phyloP scores from a whole-genome alignment of 2,329 filamentous ascomycete genomes.

The Grosmannia penicillata region DNA sequence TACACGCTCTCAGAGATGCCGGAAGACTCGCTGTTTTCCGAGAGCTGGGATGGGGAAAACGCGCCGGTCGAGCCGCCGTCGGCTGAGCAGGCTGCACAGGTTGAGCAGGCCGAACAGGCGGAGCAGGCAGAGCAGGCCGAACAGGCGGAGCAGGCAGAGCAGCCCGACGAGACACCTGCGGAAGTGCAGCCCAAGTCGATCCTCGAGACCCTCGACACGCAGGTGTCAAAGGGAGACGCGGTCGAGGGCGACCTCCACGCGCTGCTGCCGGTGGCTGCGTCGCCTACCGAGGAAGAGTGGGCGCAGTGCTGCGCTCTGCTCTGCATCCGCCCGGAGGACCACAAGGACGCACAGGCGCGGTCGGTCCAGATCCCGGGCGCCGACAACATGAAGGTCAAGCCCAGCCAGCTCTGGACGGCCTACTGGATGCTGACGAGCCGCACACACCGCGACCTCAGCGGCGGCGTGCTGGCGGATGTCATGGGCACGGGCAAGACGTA shows the following conservation, averaged over 20 bases:
- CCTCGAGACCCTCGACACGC: constrained; percentile 11
- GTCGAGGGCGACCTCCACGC: constrained; percentile 12
- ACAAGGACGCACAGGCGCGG: constrained; percentile 8
- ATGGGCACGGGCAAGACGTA: constrained; percentile 13
- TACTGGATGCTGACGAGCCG: constrained; percentile 13
- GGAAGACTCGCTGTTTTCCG: too few species aligned
- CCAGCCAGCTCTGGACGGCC: constrained; percentile 12
- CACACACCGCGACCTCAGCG: constrained; percentile 8
- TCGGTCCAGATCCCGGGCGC: constrained; percentile 11
- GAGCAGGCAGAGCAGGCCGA: background rate
- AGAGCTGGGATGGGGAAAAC: too few species aligned
- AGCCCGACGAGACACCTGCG: too few species aligned
- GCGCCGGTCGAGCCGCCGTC: too few species aligned
- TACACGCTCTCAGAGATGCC: too few species aligned
- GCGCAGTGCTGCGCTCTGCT: constrained; percentile 10
- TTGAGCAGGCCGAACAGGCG: background rate
- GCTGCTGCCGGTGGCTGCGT: constrained; percentile 7
- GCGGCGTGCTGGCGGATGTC: constrained; percentile 12
- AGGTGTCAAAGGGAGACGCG: constrained; percentile 9
- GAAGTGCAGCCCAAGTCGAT: background rate
- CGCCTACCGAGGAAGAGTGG: constrained; percentile 9
- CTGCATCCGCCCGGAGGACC: constrained; percentile 7
- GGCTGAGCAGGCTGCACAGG: too few species aligned
- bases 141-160: background rate
- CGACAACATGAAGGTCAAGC: constrained; percentile 10